Percentiles rank a stretch among this genome's conserved stretches.
Evolutionary conservation across 495 filamentous ascomycete genomes (phyloP).

Genomic region (Cladorrhinum samala): DNA sequence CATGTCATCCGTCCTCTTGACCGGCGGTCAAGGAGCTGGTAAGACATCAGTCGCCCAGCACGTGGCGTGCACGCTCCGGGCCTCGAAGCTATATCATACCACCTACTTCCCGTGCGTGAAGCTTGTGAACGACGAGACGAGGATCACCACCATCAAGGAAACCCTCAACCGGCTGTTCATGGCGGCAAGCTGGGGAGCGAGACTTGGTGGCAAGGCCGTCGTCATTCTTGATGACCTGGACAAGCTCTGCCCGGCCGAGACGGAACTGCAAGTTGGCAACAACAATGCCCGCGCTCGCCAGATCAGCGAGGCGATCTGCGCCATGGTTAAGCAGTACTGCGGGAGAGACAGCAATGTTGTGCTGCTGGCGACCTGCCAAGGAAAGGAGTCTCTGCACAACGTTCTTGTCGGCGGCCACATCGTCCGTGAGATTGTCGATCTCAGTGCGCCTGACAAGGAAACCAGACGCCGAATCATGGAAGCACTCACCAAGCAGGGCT

Average conservation of each 20-base stretch:
- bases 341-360: conserved; percentile 66
- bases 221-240: conserved; percentile 92
- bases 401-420: conserved; percentile 74
- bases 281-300: conserved; percentile 90
- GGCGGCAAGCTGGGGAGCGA: conserved; percentile 80
- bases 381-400: conserved; percentile 81
- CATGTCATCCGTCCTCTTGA: conserved; percentile 80
- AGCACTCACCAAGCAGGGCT: conserved; percentile 51
- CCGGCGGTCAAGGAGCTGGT: conserved; percentile 81
- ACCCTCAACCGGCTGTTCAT: conserved; percentile 77
- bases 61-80: conserved; percentile 59
- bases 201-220: conserved; percentile 72
- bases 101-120: conserved; percentile 78
- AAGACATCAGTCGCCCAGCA: conserved; percentile 66
- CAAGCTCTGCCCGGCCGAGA: conserved; percentile 83
- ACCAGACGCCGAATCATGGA: conserved; percentile 77
- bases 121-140: conserved; percentile 79
- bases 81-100: conserved; percentile 63
- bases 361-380: conserved; percentile 83
- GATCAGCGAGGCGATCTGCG: conserved; percentile 81
- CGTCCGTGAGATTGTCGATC: conserved; percentile 71
- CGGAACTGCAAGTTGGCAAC: conserved; percentile 82
- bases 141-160: conserved; percentile 85
- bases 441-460: conserved; percentile 89
- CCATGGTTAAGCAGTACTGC: conserved; percentile 77